Conservation (phyloP, 768 basidiomycete species). For the Scleroderma citrinum region DNA sequence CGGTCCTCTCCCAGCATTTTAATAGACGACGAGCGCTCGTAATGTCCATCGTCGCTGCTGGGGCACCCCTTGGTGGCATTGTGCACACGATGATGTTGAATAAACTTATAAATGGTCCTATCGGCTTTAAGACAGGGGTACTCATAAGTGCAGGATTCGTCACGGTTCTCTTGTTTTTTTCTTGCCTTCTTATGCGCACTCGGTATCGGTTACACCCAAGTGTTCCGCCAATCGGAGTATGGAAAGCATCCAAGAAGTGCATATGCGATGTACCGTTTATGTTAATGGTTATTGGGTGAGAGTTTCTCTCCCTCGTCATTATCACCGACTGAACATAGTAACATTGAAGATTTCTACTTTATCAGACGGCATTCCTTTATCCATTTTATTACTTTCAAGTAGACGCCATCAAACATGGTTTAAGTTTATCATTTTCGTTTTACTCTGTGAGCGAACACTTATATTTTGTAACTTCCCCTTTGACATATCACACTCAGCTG, state of each 20-base stretch:
- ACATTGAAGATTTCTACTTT: constrained; percentile 16
- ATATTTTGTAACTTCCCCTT: neutral
- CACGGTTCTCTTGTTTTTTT: constrained; percentile 31
- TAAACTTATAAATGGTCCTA: constrained; percentile 30
- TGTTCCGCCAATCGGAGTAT: constrained; percentile 3
- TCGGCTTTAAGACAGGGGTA: constrained; percentile 40
- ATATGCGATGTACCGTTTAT: constrained; percentile 19
- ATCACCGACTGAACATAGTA: neutral
- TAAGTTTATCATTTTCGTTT: constrained; percentile 43
- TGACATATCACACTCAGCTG: constrained; percentile 28
- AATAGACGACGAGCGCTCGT: constrained; percentile 34
- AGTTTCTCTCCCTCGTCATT: neutral
- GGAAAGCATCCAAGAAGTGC: constrained; percentile 18
- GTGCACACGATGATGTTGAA: constrained; percentile 61
- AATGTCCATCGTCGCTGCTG: constrained; percentile 41
- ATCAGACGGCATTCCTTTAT: constrained; percentile 39
- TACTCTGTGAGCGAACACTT: constrained; percentile 37
- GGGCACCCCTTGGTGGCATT: constrained; percentile 48
- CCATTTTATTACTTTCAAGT: constrained; percentile 58
- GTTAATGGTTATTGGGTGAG: constrained; percentile 20
- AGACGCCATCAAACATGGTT: constrained; percentile 44
- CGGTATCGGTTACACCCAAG: constrained; percentile 14
- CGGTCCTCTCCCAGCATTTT: constrained; percentile 43
- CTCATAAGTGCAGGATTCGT: constrained; percentile 37
- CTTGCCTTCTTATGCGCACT: constrained; percentile 33